phyloP scores from a whole-genome alignment of 2,329 filamentous ascomycete genomes.

The Bertia moriformis region DNA sequence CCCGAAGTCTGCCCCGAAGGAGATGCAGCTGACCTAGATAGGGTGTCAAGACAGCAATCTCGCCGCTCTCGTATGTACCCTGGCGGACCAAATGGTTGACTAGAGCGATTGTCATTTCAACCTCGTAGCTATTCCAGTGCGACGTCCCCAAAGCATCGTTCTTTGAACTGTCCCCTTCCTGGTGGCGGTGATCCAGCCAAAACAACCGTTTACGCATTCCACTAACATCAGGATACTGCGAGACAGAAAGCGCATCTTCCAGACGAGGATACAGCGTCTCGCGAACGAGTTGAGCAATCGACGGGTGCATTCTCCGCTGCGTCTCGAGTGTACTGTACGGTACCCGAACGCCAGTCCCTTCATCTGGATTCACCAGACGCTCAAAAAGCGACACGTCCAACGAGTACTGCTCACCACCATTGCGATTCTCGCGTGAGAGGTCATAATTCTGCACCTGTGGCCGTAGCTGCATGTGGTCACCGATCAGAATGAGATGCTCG shows the following conservation, averaged over 20 bases:
- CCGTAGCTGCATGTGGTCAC: constrained; percentile 47
- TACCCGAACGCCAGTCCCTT: constrained; percentile 24
- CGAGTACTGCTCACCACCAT: constrained; percentile 32
- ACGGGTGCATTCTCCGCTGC: constrained; percentile 57
- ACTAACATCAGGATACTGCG: constrained; percentile 25
- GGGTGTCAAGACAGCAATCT: constrained; percentile 57
- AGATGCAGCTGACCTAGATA: constrained; percentile 56
- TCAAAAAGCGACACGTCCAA: constrained; percentile 50
- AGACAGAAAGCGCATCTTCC: constrained; percentile 34
- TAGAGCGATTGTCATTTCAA: constrained; percentile 45
- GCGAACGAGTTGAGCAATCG: constrained; percentile 46
- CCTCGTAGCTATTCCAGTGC: constrained; percentile 47
- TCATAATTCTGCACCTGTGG: constrained; percentile 40
- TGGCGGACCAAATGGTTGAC: constrained; percentile 59
- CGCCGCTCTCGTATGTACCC: constrained; percentile 43
- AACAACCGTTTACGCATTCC: constrained; percentile 46
- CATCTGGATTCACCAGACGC: constrained; percentile 24
- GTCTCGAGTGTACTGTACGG: constrained; percentile 35
- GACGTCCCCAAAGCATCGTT: constrained; percentile 33
- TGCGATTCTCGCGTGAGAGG: constrained; percentile 31
- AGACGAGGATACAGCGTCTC: constrained; percentile 48
- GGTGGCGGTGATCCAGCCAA: constrained; percentile 48
- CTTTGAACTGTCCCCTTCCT: constrained; percentile 35
- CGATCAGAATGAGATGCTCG: constrained; percentile 48
- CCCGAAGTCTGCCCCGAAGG: constrained; percentile 32